A percentile compares a stretch with the other conserved stretches of the same genome.
These are phyloP conservation scores for Leptomonas pyrrhocoris DNA, from an alignment of 208 protist species.

Conservation along the genomic window DNA sequence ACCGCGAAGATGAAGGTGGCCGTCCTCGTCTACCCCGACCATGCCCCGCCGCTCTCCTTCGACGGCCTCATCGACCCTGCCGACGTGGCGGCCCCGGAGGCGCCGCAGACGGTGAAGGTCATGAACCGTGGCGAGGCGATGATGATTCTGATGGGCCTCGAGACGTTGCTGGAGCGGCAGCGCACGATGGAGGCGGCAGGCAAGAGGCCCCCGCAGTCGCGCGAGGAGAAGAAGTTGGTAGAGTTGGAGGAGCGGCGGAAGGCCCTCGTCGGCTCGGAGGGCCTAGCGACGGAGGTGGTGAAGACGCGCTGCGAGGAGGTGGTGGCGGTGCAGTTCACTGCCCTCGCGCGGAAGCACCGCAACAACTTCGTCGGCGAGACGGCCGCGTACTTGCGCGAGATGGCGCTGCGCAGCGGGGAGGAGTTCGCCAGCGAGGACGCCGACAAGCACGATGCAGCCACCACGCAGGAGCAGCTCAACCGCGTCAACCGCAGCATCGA, in stretches of 20 bases:
- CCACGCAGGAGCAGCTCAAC: conserved; percentile 50
- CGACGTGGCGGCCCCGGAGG: conserved; percentile 21
- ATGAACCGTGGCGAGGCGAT: conserved; percentile 77
- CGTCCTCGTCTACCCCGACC: conserved; percentile 72
- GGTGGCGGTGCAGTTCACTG: conserved; percentile 68
- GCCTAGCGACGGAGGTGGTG: conserved; percentile 63
- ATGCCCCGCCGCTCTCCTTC: conserved; percentile 61
- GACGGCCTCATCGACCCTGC: conserved; percentile 48
- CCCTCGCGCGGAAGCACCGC: conserved; percentile 64
- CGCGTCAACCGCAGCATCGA: conserved; percentile 56
- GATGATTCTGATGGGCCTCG: conserved; percentile 81
- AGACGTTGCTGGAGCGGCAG: conserved; percentile 78
- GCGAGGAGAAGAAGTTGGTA: conserved; percentile 53
- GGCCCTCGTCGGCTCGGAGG: conserved; percentile 59
- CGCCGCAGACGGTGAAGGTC: conserved; percentile 43
- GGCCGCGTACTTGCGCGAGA: conserved; percentile 79
- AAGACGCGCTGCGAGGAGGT: conserved; percentile 55
- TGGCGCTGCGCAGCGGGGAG: conserved; percentile 61
- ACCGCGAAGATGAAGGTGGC: conserved; percentile 71
- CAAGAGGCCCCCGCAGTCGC: conserved; percentile 23
- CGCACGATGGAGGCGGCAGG: conserved; percentile 33
- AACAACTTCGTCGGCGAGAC: conserved; percentile 80
- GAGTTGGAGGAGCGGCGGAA: conserved; percentile 72
- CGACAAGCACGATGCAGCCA: conserved; percentile 21
- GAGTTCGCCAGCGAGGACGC: conserved; percentile 28